A percentile compares a stretch with the other conserved stretches of the same genome.
phyloP scores from a whole-genome alignment of 805 yeast species.

The Zygoascus tannicola region DNA sequence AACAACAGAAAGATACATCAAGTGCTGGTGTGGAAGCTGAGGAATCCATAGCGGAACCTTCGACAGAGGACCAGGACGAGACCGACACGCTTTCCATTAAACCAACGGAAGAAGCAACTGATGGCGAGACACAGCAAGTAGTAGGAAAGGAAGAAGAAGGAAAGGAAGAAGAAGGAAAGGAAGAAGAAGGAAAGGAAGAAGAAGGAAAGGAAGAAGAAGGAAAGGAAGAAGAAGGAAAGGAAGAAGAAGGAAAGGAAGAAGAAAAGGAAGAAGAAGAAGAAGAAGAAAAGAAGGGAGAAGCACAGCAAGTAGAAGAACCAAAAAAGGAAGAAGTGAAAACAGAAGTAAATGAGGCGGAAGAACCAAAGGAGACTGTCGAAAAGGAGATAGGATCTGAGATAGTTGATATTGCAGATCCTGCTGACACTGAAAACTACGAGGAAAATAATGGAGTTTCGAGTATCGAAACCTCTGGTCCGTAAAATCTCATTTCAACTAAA shows the following conservation, averaged over 20 bases:
- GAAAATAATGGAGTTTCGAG: too few species aligned
- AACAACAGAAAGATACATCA: too few species aligned
- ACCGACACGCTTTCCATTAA: not conserved
- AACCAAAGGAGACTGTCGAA: not conserved
- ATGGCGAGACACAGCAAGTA: not conserved
- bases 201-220: not conserved
- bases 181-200: slow-evolving; percentile 1
- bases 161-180: not conserved
- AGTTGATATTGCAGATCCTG: not conserved
- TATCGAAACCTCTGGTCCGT: too few species aligned
- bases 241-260: slow-evolving; percentile 4
- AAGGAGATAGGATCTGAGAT: too few species aligned
- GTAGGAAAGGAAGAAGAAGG: slow-evolving; percentile 17
- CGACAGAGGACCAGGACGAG: too few species aligned
- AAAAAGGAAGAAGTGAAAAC: slow-evolving; percentile 8
- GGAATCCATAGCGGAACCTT: too few species aligned
- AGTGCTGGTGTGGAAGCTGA: too few species aligned
- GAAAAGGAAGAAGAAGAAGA: slow-evolving; percentile 5
- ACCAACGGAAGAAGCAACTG: not conserved
- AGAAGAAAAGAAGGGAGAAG: slow-evolving; percentile 4
- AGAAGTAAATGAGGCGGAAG: not conserved
- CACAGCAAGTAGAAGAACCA: slow-evolving; percentile 1
- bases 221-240: not conserved
- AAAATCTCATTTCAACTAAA: too few species aligned
- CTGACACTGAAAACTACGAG: slow-evolving; percentile 3